Evolutionary conservation across 1,284 basidiomycete genomes (phyloP).

Genomic region (Phlebopus sp.): DNA sequence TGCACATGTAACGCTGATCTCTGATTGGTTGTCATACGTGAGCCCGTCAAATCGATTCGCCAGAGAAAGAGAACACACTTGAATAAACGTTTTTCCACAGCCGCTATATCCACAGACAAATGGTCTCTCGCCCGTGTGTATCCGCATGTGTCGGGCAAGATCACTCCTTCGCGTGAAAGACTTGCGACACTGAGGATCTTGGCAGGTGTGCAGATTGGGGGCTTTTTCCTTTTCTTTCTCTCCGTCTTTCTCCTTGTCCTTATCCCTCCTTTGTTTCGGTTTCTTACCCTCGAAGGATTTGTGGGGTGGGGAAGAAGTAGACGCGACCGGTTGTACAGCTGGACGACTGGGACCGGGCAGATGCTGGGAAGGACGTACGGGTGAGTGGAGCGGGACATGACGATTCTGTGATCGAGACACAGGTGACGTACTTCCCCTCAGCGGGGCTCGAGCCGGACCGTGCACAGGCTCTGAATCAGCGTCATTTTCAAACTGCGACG

Average conservation of each 20-base stretch:
- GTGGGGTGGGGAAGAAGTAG: constrained; percentile 29
- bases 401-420: constrained; percentile 31
- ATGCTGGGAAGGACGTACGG: constrained; percentile 17
- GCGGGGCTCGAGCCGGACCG: constrained; percentile 31
- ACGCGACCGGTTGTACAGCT: constrained; percentile 32
- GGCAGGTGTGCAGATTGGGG: constrained; percentile 48
- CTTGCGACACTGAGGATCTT: constrained; percentile 68
- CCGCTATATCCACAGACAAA: constrained; percentile 67
- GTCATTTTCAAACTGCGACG: constrained; percentile 62
- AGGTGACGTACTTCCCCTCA: constrained; percentile 26
- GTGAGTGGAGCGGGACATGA: constrained; percentile 24
- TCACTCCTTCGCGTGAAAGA: constrained; percentile 75
- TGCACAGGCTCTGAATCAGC: constrained; percentile 43
- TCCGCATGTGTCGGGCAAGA: constrained; percentile 75
- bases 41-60: constrained; percentile 8
- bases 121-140: constrained; percentile 87
- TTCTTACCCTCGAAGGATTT: constrained; percentile 34
- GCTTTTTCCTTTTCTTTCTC: constrained; percentile 32
- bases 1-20: constrained; percentile 86
- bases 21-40: constrained; percentile 44
- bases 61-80: constrained; percentile 45
- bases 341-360: constrained; percentile 34
- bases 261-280: constrained; percentile 38
- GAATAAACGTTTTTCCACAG: constrained; percentile 84
- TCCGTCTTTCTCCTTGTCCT: constrained; percentile 33